Evolutionary conservation across 495 filamentous ascomycete genomes (phyloP).

Genomic region (Aspergillus sclerotioniger): DNA sequence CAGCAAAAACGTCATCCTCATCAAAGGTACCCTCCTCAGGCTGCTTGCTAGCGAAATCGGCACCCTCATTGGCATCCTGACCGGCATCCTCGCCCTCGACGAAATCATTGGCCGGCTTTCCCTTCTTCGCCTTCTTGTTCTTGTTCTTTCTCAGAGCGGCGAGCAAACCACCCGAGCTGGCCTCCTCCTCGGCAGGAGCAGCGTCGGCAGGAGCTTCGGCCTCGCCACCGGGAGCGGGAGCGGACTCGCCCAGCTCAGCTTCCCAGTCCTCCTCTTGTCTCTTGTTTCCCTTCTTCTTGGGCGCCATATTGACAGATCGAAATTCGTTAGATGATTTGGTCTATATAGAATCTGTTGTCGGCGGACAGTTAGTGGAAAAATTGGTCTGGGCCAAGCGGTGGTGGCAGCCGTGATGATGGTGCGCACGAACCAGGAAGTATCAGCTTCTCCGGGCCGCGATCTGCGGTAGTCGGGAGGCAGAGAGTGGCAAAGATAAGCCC

Average conservation of each 20-base stretch:
- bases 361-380: not conserved
- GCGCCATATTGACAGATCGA: constrained; percentile 55
- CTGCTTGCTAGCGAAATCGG: constrained; percentile 62
- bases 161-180: constrained; percentile 64
- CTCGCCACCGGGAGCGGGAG: constrained; percentile 49
- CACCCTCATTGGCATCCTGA: constrained; percentile 36
- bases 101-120: constrained; percentile 66
- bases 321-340: not conserved
- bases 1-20: constrained; percentile 76
- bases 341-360: not conserved
- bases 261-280: constrained; percentile 94
- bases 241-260: constrained; percentile 81
- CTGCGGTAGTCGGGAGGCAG: constrained; percentile 15
- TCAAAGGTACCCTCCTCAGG: constrained; percentile 85
- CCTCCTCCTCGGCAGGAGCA: constrained; percentile 50
- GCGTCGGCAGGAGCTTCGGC: constrained; percentile 41
- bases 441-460: constrained; percentile 10
- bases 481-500: constrained; percentile 13
- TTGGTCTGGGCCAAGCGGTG: not conserved
- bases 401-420: constrained; percentile 3
- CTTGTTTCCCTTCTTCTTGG: constrained; percentile 92
- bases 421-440: constrained; percentile 17
- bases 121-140: constrained; percentile 92
- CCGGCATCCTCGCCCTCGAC: constrained; percentile 67
- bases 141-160: constrained; percentile 84